phyloP scores from a whole-genome alignment of 257 asterid species.

The Gentiana dahurica region DNA sequence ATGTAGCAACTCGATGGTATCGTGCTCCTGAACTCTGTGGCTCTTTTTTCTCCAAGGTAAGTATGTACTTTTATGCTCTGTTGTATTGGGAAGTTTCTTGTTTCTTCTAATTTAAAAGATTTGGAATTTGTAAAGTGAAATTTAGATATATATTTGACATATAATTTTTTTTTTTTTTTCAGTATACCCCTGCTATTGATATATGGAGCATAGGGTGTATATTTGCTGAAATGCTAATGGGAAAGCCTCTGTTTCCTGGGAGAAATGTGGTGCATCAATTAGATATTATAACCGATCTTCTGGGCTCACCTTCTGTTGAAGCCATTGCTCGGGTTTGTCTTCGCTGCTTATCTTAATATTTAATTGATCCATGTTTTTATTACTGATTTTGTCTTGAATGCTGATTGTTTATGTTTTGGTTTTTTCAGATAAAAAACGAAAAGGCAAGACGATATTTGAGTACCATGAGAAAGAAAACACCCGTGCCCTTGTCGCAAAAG shows the following conservation, averaged over 20 bases:
- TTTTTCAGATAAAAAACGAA: constrained; percentile 74
- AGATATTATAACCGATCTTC: constrained; percentile 84
- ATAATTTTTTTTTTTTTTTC: constrained; percentile 13
- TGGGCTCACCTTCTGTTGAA: constrained; percentile 77
- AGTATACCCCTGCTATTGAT: constrained; percentile 95
- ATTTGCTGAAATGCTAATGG: constrained; percentile 80
- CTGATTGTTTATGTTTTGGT: constrained; percentile 3
- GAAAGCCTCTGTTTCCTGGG: constrained; percentile 88
- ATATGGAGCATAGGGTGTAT: constrained; percentile 98
- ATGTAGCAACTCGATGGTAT: constrained; percentile 98
- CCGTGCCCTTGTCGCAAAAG: constrained; percentile 53
- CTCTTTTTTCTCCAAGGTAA: constrained; percentile 89
- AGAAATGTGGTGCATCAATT: constrained; percentile 81
- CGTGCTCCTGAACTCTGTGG: constrained; percentile 99
- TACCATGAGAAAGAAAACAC: constrained; percentile 71
- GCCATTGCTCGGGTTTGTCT: constrained; percentile 79
- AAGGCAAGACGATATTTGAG: constrained; percentile 86
- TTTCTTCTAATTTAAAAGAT: background rate
- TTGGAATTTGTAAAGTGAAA: background rate
- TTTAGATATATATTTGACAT: constrained; percentile 1
- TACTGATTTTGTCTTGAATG: background rate
- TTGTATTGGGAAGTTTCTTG: too few relatives aligned
- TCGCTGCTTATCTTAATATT: background rate
- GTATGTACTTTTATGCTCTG: constrained; percentile 20
- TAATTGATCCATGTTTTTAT: background rate